Percentiles rank a stretch among this genome's conserved stretches.
Conservation (phyloP, 2,329 filamentous ascomycete species). For the Alternaria brassicae region DNA sequence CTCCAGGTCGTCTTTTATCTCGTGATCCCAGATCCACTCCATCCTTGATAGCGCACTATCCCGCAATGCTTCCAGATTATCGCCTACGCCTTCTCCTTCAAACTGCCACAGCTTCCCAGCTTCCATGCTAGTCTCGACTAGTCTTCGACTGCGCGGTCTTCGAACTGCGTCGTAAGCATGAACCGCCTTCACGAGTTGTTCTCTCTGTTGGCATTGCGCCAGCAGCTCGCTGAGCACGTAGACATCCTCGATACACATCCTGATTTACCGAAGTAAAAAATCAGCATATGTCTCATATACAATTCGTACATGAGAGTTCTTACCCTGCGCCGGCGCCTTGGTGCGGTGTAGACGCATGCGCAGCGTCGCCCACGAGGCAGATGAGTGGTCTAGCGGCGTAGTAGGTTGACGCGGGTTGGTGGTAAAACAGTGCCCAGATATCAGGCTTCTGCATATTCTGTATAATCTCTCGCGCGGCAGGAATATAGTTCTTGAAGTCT, state of each 20-base stretch:
- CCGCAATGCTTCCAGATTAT: slow-evolving; percentile 46
- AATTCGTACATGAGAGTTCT: too few relatives aligned
- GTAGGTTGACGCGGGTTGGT: slow-evolving; percentile 54
- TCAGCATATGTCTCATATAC: too few relatives aligned
- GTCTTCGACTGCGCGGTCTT: slow-evolving; percentile 49
- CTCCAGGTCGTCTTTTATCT: slow-evolving; percentile 44
- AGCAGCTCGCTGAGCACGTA: slow-evolving; percentile 55
- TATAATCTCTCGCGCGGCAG: slow-evolving; percentile 29
- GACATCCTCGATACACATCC: slow-evolving; percentile 63
- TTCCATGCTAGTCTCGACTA: slow-evolving; percentile 51
- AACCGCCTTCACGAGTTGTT: slow-evolving; percentile 45
- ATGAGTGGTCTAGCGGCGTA: slow-evolving; percentile 42
- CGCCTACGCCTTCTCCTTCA: slow-evolving; percentile 37
- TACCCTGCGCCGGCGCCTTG: not conserved
- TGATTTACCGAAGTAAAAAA: too few relatives aligned
- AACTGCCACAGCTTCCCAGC: slow-evolving; percentile 53
- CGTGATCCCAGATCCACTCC: slow-evolving; percentile 53
- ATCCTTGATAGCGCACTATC: slow-evolving; percentile 40
- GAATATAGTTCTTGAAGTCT: slow-evolving; percentile 35
- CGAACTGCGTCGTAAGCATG: slow-evolving; percentile 50
- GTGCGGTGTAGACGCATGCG: slow-evolving; percentile 10
- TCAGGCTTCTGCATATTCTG: slow-evolving; percentile 55
- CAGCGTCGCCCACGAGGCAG: slow-evolving; percentile 59
- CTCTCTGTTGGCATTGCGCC: slow-evolving; percentile 17
- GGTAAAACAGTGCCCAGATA: slow-evolving; percentile 59